Evolutionary conservation across 2,329 filamentous ascomycete genomes (phyloP).

Genomic region (Mariannaea sp.): DNA sequence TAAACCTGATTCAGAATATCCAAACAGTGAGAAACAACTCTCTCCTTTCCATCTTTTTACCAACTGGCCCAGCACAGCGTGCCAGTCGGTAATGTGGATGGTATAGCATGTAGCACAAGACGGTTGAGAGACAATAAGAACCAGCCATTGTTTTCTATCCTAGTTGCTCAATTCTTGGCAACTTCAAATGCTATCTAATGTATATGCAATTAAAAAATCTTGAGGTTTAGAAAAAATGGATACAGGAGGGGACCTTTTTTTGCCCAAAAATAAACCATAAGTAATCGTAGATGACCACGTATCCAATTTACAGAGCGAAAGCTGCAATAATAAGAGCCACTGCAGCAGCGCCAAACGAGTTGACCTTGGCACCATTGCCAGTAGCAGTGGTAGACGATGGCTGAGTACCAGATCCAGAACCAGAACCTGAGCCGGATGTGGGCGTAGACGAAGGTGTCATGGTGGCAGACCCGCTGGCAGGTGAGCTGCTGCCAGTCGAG

Average conservation of each 20-base stretch:
- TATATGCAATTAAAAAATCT: slow-evolving; percentile 9
- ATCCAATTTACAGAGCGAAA: slow-evolving; percentile 36
- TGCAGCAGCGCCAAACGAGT: slow-evolving; percentile 40
- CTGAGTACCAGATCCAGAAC: slow-evolving; percentile 27
- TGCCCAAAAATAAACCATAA: slow-evolving; percentile 11
- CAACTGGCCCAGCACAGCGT: neutral
- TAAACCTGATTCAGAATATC: no score
- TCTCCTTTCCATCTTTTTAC: no score
- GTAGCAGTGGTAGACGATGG: slow-evolving; percentile 17
- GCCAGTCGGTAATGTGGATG: slow-evolving; percentile 3
- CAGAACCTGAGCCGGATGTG: slow-evolving; percentile 16
- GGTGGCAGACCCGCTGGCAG: neutral
- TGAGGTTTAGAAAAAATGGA: no score
- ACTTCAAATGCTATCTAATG: neutral
- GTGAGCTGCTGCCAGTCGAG: slow-evolving; percentile 9
- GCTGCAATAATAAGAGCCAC: slow-evolving; percentile 40
- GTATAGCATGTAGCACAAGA: slow-evolving; percentile 21
- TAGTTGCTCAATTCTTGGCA: neutral
- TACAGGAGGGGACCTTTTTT: no score
- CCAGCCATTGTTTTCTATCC: neutral
- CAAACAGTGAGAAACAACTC: no score
- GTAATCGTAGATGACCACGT: neutral
- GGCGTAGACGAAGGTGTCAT: neutral
- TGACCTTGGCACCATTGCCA: slow-evolving; percentile 32
- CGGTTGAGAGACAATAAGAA: neutral